phyloP scores from a whole-genome alignment of 306 rosid genomes.

The Biancaea sappan region DNA sequence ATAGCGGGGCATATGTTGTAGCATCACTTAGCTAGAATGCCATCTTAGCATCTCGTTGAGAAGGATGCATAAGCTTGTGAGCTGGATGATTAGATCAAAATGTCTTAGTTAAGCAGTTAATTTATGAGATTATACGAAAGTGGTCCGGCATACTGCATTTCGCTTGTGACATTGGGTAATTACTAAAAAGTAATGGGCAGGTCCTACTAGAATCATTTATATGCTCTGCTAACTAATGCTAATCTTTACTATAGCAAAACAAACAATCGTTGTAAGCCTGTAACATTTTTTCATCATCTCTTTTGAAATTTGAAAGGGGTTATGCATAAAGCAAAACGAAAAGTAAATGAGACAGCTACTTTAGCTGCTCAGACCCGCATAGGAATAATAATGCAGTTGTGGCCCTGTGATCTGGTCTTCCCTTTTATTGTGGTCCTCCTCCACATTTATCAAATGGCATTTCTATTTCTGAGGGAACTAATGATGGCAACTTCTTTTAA shows the following conservation, averaged over 20 bases:
- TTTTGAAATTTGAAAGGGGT: constrained; percentile 45
- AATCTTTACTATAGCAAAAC: no score
- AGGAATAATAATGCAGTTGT: constrained; percentile 30
- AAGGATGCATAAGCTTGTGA: neutral
- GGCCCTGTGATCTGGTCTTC: constrained; percentile 26
- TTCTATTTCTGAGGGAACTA: constrained; percentile 37
- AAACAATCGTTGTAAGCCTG: constrained; percentile 11
- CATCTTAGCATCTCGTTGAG: neutral
- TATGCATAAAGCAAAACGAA: constrained; percentile 44
- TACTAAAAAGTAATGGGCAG: no score
- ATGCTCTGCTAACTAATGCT: neutral
- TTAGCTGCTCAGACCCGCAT: constrained; percentile 41
- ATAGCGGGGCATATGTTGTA: no score
- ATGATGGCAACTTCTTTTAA: constrained; percentile 26
- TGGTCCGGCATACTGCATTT: no score
- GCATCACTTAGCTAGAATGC: no score
- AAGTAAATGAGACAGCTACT: constrained; percentile 47
- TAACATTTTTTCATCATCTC: constrained; percentile 3
- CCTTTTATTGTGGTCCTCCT: constrained; percentile 55
- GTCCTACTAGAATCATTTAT: no score
- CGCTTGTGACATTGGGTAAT: no score
- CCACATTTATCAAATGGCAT: constrained; percentile 36
- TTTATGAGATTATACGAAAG: no score
- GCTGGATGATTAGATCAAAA: neutral
- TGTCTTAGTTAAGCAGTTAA: no score